phyloP scores from a whole-genome alignment of 306 rosid genomes.

The Castanea sativa region DNA sequence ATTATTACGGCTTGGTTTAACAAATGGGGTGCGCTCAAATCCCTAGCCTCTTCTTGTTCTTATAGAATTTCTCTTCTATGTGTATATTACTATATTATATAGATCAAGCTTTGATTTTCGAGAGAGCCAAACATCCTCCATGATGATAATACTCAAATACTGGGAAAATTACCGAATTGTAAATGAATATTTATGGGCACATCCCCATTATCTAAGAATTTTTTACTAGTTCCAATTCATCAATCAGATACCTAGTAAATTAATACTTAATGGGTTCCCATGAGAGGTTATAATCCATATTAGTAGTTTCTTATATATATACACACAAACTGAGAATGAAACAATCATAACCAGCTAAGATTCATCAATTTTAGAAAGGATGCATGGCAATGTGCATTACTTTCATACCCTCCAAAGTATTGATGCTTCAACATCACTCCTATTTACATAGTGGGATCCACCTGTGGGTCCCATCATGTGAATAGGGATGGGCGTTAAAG shows the following conservation, averaged over 20 bases:
- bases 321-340: neutral
- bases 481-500: no score
- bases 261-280: neutral
- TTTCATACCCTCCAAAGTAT: neutral
- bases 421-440: neutral
- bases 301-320: no score
- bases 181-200: neutral
- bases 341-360: neutral
- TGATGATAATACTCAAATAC: neutral
- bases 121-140: constrained; percentile 25
- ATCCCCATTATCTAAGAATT: neutral
- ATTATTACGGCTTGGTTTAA: no score
- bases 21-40: constrained; percentile 3
- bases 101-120: neutral
- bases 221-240: neutral
- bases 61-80: neutral
- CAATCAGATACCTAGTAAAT: neutral
- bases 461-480: no score
- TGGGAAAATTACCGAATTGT: neutral
- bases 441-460: no score
- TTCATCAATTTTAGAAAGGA: neutral
- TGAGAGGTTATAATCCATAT: no score
- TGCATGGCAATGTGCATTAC: neutral
- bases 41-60: neutral
- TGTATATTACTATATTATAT: neutral